Evolutionary conservation across 192 early-diverging fungal genomes (phyloP).

Genomic region (Coemansia sp.): DNA sequence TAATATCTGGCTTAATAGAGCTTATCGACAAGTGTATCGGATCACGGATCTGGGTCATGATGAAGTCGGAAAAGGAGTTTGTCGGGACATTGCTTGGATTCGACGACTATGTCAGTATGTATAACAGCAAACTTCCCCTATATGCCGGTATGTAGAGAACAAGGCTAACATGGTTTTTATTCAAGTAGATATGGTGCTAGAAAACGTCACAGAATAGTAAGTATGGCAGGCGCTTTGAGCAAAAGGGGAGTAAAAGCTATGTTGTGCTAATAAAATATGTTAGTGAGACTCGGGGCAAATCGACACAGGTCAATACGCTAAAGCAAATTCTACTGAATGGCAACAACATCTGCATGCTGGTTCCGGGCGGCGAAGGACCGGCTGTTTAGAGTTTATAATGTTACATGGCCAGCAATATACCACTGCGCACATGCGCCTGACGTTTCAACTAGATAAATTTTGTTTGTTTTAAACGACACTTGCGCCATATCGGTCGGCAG

Average conservation of each 20-base stretch:
- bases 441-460: slow-evolving; percentile 26
- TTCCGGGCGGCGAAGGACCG: slow-evolving; percentile 40
- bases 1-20: slow-evolving; percentile 57
- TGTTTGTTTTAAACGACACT: slow-evolving; percentile 23
- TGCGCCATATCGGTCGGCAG: slow-evolving; percentile 17
- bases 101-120: slow-evolving; percentile 90
- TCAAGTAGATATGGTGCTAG: slow-evolving; percentile 82
- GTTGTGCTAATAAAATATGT: slow-evolving; percentile 15
- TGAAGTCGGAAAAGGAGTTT: slow-evolving; percentile 98
- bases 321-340: slow-evolving; percentile 95
- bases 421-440: slow-evolving; percentile 27
- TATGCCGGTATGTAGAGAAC: background rate
- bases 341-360: slow-evolving; percentile 95
- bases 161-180: no score
- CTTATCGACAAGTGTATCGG: slow-evolving; percentile 98
- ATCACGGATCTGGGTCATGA: slow-evolving; percentile 94
- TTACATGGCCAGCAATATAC: slow-evolving; percentile 28
- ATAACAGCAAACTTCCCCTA: slow-evolving; percentile 12
- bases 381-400: slow-evolving; percentile 2
- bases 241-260: no score
- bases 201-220: slow-evolving; percentile 85
- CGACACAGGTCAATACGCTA: slow-evolving; percentile 67
- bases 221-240: slow-evolving; percentile 27
- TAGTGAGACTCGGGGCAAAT: slow-evolving; percentile 74
- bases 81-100: slow-evolving; percentile 94